Conservation (phyloP, 257 asterid species). For the Gardenia jasminoides region DNA sequence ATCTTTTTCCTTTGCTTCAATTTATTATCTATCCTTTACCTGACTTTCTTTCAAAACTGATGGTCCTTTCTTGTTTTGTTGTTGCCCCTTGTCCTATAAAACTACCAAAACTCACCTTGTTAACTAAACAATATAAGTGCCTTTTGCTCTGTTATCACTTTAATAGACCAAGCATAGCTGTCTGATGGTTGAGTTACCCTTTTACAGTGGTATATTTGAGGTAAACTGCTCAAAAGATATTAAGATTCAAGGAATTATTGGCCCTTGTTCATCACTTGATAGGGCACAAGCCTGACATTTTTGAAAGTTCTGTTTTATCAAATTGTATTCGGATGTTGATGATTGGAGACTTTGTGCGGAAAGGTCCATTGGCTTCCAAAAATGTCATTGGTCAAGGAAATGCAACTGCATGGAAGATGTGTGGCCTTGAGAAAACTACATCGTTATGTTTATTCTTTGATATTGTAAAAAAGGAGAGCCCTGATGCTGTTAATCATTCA, state of each 20-base stretch:
- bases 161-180: background rate
- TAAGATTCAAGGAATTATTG: constrained; percentile 90
- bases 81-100: background rate
- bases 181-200: constrained; percentile 18
- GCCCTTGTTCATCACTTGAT: constrained; percentile 97
- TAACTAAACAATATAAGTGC: background rate
- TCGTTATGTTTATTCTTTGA: too few species aligned
- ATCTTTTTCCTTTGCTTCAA: too few species aligned
- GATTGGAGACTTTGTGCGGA: too few species aligned
- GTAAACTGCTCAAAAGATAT: constrained; percentile 93
- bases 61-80: background rate
- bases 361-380: too few species aligned
- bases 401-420: too few species aligned
- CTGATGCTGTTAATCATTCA: too few species aligned
- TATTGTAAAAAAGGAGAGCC: too few species aligned
- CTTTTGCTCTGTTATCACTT: background rate
- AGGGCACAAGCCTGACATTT: constrained; percentile 51
- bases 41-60: too few species aligned
- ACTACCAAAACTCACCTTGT: background rate
- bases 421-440: too few species aligned
- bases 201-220: constrained; percentile 90
- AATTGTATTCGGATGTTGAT: too few species aligned
- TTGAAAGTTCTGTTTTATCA: constrained; percentile 32
- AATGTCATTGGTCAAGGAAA: too few species aligned
- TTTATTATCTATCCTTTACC: too few species aligned